phyloP scores from a whole-genome alignment of 306 rosid genomes.

The Leucaena leucocephala region DNA sequence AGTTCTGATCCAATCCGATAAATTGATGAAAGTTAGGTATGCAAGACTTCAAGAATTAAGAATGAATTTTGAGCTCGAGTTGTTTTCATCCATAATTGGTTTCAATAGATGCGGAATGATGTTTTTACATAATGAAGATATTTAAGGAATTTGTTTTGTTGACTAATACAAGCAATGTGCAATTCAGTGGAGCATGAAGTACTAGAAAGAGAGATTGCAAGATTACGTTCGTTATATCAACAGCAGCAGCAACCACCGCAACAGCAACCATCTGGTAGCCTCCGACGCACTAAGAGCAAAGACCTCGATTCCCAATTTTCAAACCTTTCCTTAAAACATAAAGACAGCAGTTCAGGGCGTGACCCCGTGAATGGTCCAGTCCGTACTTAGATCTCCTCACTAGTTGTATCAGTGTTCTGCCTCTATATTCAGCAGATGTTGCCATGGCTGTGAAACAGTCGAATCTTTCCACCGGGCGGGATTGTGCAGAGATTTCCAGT shows the following conservation, averaged over 20 bases:
- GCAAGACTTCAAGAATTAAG: background rate
- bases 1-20: constrained; percentile 4
- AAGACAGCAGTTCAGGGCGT: constrained; percentile 73
- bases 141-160: constrained; percentile 26
- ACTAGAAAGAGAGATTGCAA: constrained; percentile 94
- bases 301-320: constrained; percentile 93
- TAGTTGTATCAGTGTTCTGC: constrained; percentile 46
- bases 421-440: constrained; percentile 39
- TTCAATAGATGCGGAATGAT: constrained; percentile 9
- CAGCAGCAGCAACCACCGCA: constrained; percentile 65
- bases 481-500: constrained; percentile 62
- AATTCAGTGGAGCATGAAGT: constrained; percentile 99
- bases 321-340: constrained; percentile 82
- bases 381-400: constrained; percentile 58
- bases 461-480: constrained; percentile 52
- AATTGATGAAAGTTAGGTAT: background rate
- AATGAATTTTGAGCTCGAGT: constrained; percentile 3
- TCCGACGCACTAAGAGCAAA: constrained; percentile 82
- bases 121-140: background rate
- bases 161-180: constrained; percentile 48
- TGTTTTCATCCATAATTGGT: constrained; percentile 15
- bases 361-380: constrained; percentile 74
- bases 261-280: constrained; percentile 75
- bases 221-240: constrained; percentile 76
- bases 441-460: constrained; percentile 43